Evolutionary conservation across 2,329 filamentous ascomycete species (phyloP), one percentile per base, ranked within the genome.

Genomic region (Aaosphaeria arxii): DNA sequence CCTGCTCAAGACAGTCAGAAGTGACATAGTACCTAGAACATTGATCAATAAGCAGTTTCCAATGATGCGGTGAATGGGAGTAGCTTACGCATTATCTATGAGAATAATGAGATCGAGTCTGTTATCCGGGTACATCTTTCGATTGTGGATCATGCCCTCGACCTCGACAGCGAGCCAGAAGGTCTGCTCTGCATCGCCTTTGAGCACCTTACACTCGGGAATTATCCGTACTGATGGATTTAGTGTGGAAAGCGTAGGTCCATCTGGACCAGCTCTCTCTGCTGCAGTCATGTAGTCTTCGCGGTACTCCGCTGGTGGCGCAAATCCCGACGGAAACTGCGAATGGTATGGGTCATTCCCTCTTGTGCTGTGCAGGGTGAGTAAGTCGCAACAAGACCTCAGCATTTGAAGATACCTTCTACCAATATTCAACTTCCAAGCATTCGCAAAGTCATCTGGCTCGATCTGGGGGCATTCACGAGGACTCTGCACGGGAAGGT

Each of bases 31-130:
- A 66, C 1, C 63, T 67, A 24, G 17, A 24, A 24, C 17, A 24
- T 30, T 24, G 40, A 7, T 17, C 40, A 9, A 39, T 57, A 33
- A 55, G 48, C 38, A 24, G 17, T 24, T 24, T 24, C 17, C 17
- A 24, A 38, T 40, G 11, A 39, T 24, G 7, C 11, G 33, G 13
- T 6, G 33, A 11, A 44, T 28, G 5, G 13, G n/a, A 24, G 17
- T 24, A 24, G 17, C 17, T 3, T 24, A 24, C 17, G 17, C 11
- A 13, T 39, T 72, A 49, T 73, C 69, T 32, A 73, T 52, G 17
- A 73, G 49, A 24, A 72, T 57, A 5, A 70, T 51, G 4, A 71
- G 48, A 52, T 71, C 68, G 13, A 72, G 51, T 6, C 49, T 51
- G 4, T 46, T 43, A 29, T 62, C 47, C 6, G 44, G 40, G 35